phyloP scores from a whole-genome alignment of 176 grass and related monocot genomes.

The Aegilops sharonensis region DNA sequence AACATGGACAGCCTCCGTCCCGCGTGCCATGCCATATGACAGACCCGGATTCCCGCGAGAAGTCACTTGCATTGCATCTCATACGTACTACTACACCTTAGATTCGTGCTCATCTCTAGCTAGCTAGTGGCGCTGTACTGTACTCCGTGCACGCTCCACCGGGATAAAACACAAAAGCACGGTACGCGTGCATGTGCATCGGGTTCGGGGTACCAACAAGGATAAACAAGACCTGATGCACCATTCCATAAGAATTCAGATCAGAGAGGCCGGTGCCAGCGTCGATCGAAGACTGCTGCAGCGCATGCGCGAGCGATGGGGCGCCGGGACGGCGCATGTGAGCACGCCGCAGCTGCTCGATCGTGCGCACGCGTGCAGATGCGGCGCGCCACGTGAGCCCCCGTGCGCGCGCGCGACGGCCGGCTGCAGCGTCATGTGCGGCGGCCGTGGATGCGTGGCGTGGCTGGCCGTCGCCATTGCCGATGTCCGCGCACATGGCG shows the following conservation, averaged over 20 bases:
- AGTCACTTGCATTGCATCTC: background rate
- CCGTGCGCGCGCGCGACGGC: background rate
- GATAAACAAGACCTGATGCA: background rate
- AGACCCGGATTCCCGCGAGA: conserved; percentile 17
- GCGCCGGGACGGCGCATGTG: conserved; percentile 12
- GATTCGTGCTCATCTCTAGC: conserved; percentile 1
- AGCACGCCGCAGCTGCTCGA: background rate
- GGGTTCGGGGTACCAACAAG: background rate
- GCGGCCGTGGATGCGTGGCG: background rate
- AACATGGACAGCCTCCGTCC: background rate
- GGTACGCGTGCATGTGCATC: conserved; percentile 9
- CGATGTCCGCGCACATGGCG: conserved; percentile 43
- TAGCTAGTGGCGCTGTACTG: background rate
- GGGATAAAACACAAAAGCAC: background rate
- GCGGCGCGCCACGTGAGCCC: conserved; percentile 26
- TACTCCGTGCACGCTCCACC: background rate
- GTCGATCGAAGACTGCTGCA: background rate
- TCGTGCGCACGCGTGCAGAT: conserved; percentile 25
- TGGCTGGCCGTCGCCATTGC: conserved; percentile 20
- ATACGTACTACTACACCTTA: background rate
- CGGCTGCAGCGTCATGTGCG: background rate
- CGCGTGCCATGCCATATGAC: background rate
- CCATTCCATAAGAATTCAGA: background rate
- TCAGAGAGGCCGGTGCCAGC: background rate
- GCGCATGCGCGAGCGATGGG: background rate